Evolutionary conservation across 2,329 filamentous ascomycete genomes (phyloP), one percentile per base, ranked within the genome.

Genomic region (Furcasterigmium furcatum): DNA sequence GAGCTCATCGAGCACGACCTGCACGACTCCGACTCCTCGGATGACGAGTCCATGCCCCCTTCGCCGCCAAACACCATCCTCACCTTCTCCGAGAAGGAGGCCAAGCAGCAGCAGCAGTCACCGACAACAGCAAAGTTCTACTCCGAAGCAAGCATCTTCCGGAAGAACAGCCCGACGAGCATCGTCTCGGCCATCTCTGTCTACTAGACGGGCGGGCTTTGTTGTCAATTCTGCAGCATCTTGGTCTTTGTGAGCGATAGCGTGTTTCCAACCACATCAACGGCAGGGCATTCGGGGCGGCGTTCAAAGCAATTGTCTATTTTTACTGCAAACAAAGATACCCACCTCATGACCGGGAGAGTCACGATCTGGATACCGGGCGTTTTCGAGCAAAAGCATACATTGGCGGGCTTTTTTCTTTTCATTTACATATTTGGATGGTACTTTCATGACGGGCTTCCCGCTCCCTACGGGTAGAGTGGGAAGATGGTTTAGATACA

Each of bases 1-100:
- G 86, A 88, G 62, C 80, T 90, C 47, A 76, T 84, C 53, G 72
- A 82, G 56, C 85, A 90, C 64, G 80, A 78, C 50, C 78, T 82
- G 54, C 74, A 81, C 52, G 86, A 90, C 60, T 77, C 73, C 27
- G 85, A 85, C 51, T 83, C 80, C 2, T 84, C 82, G 46, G 86
- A 90, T 56, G 87, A 91, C 66, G 84, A 88, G 55, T 70, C 75
- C 40, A 81, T 88, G 80, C 87, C 87, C 8, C 85, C 84, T 18
- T 88, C 85, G 49, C 85, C 85, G 30, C 79, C 80, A 36, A 71
- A 73, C 19, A 63, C 76, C 22, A 63, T 75, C 29, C 68, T 89
- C 44, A 67, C 74, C 34, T 87, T 89, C 59, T 70, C 76, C 38
- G 73, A 79, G 56, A 80, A 84, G 71, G 71, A 80, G 57, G 55